Evolutionary conservation across 179 eudicot species (phyloP).

Genomic region (Patellifolia procumbens): DNA sequence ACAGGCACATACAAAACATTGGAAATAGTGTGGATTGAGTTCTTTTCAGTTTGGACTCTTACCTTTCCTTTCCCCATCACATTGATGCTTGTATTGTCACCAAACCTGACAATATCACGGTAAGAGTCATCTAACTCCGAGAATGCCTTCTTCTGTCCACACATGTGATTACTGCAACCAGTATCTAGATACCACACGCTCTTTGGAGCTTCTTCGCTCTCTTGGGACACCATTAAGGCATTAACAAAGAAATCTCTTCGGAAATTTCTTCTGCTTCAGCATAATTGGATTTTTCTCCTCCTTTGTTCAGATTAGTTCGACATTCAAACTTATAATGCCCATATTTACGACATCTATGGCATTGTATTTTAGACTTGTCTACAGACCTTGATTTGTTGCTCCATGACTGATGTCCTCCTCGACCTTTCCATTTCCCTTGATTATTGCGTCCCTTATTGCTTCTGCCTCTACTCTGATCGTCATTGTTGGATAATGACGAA

Average conservation of each 20-base stretch:
- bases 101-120: conserved; percentile 1
- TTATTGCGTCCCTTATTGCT: neutral
- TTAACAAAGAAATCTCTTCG: no score
- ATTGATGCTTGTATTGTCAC: conserved; percentile 7
- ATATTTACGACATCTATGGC: conserved; percentile 16
- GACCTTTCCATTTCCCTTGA: neutral
- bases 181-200: neutral
- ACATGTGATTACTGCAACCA: neutral
- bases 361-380: conserved; percentile 21
- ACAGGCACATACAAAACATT: neutral
- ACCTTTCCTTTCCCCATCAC: neutral
- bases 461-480: neutral
- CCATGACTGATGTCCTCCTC: conserved; percentile 9
- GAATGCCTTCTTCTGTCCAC: conserved; percentile 6
- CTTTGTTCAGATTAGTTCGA: conserved; percentile 1
- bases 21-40: neutral
- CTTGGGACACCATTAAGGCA: neutral
- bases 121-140: conserved; percentile 8
- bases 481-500: neutral
- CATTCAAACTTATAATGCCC: conserved; percentile 18
- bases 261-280: neutral
- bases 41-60: no score
- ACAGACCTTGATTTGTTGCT: conserved; percentile 5
- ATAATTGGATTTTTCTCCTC: conserved; percentile 5
- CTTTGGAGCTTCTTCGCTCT: neutral